Conservation (phyloP, 2,329 filamentous ascomycete species). For the Pyrenophora tritici-repentis region DNA sequence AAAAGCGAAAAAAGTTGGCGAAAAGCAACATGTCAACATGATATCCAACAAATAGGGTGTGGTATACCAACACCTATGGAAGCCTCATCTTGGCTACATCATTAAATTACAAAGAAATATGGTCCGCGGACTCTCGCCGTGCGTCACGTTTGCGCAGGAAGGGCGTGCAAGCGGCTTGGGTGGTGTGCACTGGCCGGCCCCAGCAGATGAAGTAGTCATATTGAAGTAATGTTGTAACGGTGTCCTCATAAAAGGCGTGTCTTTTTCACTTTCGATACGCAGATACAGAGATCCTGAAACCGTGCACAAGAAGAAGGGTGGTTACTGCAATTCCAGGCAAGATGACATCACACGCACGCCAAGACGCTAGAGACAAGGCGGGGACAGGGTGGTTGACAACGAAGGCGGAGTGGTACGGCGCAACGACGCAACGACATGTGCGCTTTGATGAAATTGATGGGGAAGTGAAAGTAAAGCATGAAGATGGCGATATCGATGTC, state of each 20-base stretch:
- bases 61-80: no score
- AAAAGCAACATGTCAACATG: not conserved
- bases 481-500: not conserved
- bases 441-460: not conserved
- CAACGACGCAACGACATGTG: not conserved
- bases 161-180: not conserved
- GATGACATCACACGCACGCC: conserved; percentile 7
- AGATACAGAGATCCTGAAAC: no score
- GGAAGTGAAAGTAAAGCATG: not conserved
- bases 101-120: not conserved
- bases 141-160: conserved; percentile 5
- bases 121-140: conserved; percentile 3
- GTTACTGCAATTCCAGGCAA: not conserved
- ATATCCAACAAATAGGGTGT: not conserved
- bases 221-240: not conserved
- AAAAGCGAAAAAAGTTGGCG: no score
- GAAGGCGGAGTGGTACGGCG: not conserved
- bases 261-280: not conserved
- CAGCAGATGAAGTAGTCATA: not conserved
- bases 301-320: no score
- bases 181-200: not conserved
- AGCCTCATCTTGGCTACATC: not conserved
- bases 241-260: not conserved
- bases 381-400: not conserved
- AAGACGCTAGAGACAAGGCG: conserved; percentile 8